Conservation (phyloP, 805 yeast genomes). For the Zygotorulaspora florentina region DNA sequence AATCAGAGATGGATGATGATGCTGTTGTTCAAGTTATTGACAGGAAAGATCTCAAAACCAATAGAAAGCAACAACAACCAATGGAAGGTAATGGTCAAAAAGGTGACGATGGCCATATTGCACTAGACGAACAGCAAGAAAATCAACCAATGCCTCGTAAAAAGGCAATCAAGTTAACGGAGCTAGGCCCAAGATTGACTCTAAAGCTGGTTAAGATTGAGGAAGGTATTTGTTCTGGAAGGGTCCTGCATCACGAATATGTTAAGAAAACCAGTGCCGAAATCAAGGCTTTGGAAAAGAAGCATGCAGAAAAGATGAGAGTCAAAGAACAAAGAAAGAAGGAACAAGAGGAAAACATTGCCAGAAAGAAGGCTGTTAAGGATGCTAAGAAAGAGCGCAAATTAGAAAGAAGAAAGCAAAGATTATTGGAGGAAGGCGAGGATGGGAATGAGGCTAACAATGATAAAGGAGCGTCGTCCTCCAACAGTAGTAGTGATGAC, state of each 20-base stretch:
- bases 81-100: constrained; percentile 25
- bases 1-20: constrained; percentile 92
- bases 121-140: constrained; percentile 3
- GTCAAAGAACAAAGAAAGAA: constrained; percentile 68
- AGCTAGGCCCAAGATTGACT: constrained; percentile 85
- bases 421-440: constrained; percentile 26
- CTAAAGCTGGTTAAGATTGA: constrained; percentile 79
- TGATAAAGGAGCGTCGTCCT: constrained; percentile 13
- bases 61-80: constrained; percentile 21
- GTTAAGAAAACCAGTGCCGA: constrained; percentile 63
- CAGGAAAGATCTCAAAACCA: constrained; percentile 27
- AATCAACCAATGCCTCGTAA: constrained; percentile 40
- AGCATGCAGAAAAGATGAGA: constrained; percentile 57
- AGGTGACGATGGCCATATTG: constrained; percentile 15
- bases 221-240: constrained; percentile 87
- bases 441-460: constrained; percentile 26
- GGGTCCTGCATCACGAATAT: constrained; percentile 76
- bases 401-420: constrained; percentile 46
- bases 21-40: constrained; percentile 60
- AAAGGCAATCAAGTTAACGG: constrained; percentile 87
- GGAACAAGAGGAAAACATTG: constrained; percentile 74
- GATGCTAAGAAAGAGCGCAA: constrained; percentile 69
- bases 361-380: constrained; percentile 67
- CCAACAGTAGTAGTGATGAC: constrained; percentile 9
- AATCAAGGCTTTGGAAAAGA: constrained; percentile 55